A percentile compares a stretch with the other conserved stretches of the same genome.
phyloP scores from a whole-genome alignment of 331 rosid genomes.

The Malus hybrid region DNA sequence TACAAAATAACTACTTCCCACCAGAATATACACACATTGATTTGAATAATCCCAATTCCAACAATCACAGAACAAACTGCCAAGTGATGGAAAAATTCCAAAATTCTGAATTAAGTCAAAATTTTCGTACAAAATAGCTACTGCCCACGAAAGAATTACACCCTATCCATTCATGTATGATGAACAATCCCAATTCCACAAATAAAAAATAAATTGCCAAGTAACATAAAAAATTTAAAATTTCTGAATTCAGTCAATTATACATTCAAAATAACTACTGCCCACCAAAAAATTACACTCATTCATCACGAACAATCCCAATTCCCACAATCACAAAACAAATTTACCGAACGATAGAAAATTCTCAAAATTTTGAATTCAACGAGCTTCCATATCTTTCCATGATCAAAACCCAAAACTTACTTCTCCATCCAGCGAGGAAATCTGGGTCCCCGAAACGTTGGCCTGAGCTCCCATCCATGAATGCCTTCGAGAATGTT shows the following conservation, averaged over 20 bases:
- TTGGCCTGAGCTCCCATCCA: slow-evolving; percentile 97
- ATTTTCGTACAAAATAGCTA: background rate
- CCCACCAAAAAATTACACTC: background rate
- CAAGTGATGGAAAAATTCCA: background rate
- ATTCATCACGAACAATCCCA: background rate
- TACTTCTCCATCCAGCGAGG: slow-evolving; percentile 99
- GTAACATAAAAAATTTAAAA: background rate
- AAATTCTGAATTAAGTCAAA: background rate
- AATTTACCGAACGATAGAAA: background rate
- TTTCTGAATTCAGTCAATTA: background rate
- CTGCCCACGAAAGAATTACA: background rate
- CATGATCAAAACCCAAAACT: slow-evolving; percentile 20
- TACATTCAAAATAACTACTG: background rate
- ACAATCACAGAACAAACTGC: background rate
- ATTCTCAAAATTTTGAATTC: background rate
- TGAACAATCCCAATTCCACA: background rate
- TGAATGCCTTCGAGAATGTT: slow-evolving; percentile 84
- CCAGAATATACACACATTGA: background rate
- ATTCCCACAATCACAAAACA: background rate
- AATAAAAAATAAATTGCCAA: background rate
- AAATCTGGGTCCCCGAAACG: slow-evolving; percentile 88
- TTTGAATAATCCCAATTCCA: background rate
- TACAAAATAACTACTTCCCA: background rate
- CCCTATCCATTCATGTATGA: background rate
- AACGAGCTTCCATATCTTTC: background rate